phyloP scores from a whole-genome alignment of 106 monocot genomes.

The Ottelia alismoides region DNA sequence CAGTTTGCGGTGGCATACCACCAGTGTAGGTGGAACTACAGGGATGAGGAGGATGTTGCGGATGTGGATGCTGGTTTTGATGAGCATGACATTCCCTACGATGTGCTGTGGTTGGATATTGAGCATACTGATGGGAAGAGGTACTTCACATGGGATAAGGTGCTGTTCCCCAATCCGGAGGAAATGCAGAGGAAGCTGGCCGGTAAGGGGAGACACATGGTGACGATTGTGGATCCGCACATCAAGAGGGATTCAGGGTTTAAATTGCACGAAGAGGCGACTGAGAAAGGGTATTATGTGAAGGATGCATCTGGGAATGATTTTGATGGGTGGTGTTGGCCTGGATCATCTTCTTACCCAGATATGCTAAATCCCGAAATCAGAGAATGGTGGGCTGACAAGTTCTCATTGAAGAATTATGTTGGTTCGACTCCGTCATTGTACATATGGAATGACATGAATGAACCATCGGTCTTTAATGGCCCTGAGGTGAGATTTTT shows the following conservation, averaged over 20 bases:
- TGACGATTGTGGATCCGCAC: constrained; percentile 93
- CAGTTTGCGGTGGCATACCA: constrained; percentile 84
- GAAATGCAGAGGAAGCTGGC: constrained; percentile 81
- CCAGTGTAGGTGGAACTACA: constrained; percentile 97
- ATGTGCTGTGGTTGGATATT: constrained; percentile 97
- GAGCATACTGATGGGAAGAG: constrained; percentile 91
- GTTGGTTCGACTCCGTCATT: constrained; percentile 75
- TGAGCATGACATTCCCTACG: constrained; percentile 96
- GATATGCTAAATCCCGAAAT: constrained; percentile 87
- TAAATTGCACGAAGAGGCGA: constrained; percentile 66
- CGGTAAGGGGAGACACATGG: constrained; percentile 81
- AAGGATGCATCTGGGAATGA: constrained; percentile 83
- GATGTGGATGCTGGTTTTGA: constrained; percentile 85
- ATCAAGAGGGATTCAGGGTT: constrained; percentile 77
- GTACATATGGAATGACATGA: constrained; percentile 99
- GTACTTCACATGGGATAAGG: constrained; percentile 92
- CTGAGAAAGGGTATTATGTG: constrained; percentile 86
- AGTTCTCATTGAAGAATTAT: constrained; percentile 70
- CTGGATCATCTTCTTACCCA: constrained; percentile 86
- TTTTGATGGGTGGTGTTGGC: constrained; percentile 98
- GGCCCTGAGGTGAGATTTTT: constrained; percentile 99
- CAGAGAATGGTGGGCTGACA: constrained; percentile 92
- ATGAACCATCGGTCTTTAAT: constrained; percentile 98
- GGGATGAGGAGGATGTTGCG: constrained; percentile 89
- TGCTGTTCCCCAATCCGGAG: constrained; percentile 72